These are phyloP conservation scores for Termitomyces sp. DNA, from an alignment of 768 basidiomycete species.

Conservation along the genomic window DNA sequence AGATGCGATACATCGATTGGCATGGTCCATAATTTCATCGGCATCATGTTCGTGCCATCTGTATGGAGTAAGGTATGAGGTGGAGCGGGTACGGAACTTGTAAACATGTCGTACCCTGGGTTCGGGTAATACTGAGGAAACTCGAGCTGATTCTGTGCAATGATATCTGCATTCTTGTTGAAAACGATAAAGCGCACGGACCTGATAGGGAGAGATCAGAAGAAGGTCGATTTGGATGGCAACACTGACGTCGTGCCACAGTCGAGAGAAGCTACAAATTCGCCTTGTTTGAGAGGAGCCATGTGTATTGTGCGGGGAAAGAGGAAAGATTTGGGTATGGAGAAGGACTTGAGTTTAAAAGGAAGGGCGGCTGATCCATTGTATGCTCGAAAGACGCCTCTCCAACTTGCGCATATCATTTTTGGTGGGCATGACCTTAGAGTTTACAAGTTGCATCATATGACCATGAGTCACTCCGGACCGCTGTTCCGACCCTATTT, in stretches of 20 bases:
- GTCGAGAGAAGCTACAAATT: slow-evolving; percentile 91
- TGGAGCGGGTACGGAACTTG: background rate
- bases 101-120: slow-evolving; percentile 56
- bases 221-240: background rate
- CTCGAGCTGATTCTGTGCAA: slow-evolving; percentile 88
- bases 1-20: slow-evolving; percentile 71
- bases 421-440: background rate
- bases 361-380: slow-evolving; percentile 7
- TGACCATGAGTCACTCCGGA: slow-evolving; percentile 6
- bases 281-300: slow-evolving; percentile 50
- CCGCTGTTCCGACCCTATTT: slow-evolving; percentile 12
- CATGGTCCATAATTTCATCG: slow-evolving; percentile 71
- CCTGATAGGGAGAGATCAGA: slow-evolving; percentile 33
- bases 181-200: slow-evolving; percentile 93
- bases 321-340: slow-evolving; percentile 4
- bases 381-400: slow-evolving; percentile 9
- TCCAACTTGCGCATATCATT: slow-evolving; percentile 17
- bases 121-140: slow-evolving; percentile 92
- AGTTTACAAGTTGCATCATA: slow-evolving; percentile 4
- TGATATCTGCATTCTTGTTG: slow-evolving; percentile 80
- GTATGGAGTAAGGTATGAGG: slow-evolving; percentile 23
- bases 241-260: slow-evolving; percentile 88
- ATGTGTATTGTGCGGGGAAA: slow-evolving; percentile 18
- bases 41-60: slow-evolving; percentile 98
- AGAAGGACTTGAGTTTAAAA: slow-evolving; percentile 9